A percentile compares a stretch with the other conserved stretches of the same genome.
Evolutionary conservation across 2,329 filamentous ascomycete genomes (phyloP).

Genomic region (Cephalotrichum gorgonifer): DNA sequence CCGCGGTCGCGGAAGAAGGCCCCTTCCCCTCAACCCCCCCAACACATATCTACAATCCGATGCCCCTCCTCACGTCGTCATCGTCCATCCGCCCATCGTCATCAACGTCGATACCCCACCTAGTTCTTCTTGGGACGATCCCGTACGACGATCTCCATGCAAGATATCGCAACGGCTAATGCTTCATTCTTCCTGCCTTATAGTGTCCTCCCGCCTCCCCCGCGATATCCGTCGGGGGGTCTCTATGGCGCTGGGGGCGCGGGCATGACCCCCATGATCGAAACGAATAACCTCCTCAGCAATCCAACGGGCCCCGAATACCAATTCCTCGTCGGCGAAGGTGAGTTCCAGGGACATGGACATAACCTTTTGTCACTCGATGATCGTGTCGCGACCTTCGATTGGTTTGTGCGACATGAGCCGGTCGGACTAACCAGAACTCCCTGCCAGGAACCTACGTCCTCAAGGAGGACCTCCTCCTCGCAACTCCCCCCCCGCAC

Average conservation of each 20-base stretch:
- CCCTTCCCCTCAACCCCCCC: background rate
- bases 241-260: conserved; percentile 62
- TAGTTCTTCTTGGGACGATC: background rate
- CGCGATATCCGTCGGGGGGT: conserved; percentile 67
- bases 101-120: too few species aligned
- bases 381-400: too few species aligned
- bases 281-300: conserved; percentile 84
- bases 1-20: background rate
- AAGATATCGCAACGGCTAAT: background rate
- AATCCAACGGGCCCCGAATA: conserved; percentile 75
- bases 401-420: background rate
- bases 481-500: conserved; percentile 90
- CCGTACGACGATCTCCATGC: background rate
- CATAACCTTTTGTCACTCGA: too few species aligned
- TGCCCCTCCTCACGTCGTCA: too few species aligned
- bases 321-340: conserved; percentile 89
- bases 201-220: conserved; percentile 78
- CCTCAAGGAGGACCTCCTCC: conserved; percentile 79
- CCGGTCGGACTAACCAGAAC: background rate
- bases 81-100: too few species aligned
- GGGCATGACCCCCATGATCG: conserved; percentile 65
- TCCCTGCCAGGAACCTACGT: conserved; percentile 66
- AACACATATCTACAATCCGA: too few species aligned
- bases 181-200: background rate
- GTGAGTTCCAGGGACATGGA: conserved; percentile 31